These are phyloP conservation scores for Bassia scoparia DNA, from an alignment of 148 eudicot genomes.

Conservation along the genomic window DNA sequence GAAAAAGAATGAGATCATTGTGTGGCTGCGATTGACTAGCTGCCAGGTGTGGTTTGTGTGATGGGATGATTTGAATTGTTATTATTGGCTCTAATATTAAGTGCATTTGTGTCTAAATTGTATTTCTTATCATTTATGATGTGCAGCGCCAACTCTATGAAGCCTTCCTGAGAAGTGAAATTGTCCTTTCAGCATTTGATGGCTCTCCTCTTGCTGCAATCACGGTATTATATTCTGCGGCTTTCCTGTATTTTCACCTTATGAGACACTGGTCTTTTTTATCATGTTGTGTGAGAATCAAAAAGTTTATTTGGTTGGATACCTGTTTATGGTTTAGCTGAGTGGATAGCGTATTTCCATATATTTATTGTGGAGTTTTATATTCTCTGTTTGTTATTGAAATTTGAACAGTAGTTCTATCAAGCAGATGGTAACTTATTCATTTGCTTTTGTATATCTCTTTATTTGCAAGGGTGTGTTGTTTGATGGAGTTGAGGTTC, in stretches of 20 bases:
- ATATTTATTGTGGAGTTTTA: neutral
- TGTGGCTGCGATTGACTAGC: slow-evolving; percentile 75
- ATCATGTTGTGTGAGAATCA: neutral
- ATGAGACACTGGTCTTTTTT: neutral
- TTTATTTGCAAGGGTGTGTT: neutral
- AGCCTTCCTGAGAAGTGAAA: slow-evolving; percentile 91
- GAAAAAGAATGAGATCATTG: slow-evolving; percentile 85
- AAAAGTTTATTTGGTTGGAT: neutral
- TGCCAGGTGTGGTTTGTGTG: slow-evolving; percentile 59
- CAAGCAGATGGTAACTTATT: neutral
- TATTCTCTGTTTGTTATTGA: neutral
- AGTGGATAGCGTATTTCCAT: too few relatives aligned
- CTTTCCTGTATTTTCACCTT: neutral
- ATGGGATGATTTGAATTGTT: slow-evolving; percentile 2
- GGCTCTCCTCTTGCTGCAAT: slow-evolving; percentile 97
- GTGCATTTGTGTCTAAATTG: neutral
- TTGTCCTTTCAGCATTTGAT: slow-evolving; percentile 95
- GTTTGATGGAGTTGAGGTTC: neutral
- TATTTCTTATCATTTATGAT: slow-evolving; percentile 12
- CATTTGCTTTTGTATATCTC: neutral
- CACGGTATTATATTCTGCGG: slow-evolving; percentile 50
- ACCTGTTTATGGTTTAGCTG: neutral
- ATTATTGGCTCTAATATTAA: neutral
- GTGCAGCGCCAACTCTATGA: slow-evolving; percentile 85
- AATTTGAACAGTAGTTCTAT: neutral